Conservation (phyloP, 1,139 yeast genomes). For the Magnusiomyces tetraspermus region DNA sequence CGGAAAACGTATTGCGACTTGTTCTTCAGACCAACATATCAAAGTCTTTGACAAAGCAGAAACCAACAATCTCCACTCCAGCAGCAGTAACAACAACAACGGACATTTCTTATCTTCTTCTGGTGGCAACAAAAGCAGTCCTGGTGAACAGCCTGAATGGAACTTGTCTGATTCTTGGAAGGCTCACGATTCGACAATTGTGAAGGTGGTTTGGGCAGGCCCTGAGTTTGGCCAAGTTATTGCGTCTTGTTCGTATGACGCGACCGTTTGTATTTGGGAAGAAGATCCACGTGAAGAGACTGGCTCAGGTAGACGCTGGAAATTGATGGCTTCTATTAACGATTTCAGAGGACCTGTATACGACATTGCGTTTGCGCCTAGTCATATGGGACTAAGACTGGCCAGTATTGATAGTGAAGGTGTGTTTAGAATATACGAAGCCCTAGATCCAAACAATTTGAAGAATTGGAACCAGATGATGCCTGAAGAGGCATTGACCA, state of each 20-base stretch:
- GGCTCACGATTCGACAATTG: slow-evolving; percentile 86
- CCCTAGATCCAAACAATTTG: slow-evolving; percentile 78
- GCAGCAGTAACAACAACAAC: not conserved
- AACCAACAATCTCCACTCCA: slow-evolving; percentile 31
- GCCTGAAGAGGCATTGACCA: slow-evolving; percentile 52
- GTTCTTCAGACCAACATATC: slow-evolving; percentile 85
- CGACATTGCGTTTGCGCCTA: slow-evolving; percentile 83
- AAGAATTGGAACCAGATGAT: slow-evolving; percentile 70
- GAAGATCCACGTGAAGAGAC: slow-evolving; percentile 72
- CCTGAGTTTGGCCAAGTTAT: slow-evolving; percentile 85
- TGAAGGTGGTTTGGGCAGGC: slow-evolving; percentile 81
- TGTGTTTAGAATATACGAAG: slow-evolving; percentile 74
- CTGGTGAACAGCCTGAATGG: slow-evolving; percentile 44
- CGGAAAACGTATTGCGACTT: slow-evolving; percentile 83
- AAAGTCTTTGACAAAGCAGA: slow-evolving; percentile 68
- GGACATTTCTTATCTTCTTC: not conserved
- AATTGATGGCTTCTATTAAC: slow-evolving; percentile 58
- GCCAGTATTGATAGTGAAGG: slow-evolving; percentile 93
- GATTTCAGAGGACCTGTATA: slow-evolving; percentile 86
- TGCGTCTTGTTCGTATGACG: slow-evolving; percentile 83
- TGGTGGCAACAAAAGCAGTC: not conserved
- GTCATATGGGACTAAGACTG: slow-evolving; percentile 68
- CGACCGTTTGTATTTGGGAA: slow-evolving; percentile 85
- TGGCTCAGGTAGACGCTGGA: slow-evolving; percentile 78
- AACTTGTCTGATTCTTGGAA: slow-evolving; percentile 79